Conservation (phyloP, 768 basidiomycete species). For the Suillus occidentalis region DNA sequence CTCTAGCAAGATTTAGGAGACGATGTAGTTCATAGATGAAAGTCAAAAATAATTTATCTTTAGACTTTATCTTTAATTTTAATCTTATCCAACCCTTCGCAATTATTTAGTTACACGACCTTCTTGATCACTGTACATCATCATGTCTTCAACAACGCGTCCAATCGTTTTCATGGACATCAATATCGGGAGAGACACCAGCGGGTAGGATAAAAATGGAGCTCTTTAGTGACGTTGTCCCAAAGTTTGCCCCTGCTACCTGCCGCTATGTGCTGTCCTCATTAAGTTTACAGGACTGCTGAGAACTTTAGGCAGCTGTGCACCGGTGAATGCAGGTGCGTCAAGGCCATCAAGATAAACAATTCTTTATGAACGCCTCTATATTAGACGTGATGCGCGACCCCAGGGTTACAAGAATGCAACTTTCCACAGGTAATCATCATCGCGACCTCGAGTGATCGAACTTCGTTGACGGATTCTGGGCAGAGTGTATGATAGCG, state of each 20-base stretch:
- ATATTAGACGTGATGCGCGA: slow-evolving; percentile 53
- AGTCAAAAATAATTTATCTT: too few species aligned
- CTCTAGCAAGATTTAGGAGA: too few species aligned
- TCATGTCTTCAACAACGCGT: slow-evolving; percentile 53
- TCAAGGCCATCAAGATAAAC: slow-evolving; percentile 1
- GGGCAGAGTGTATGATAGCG: slow-evolving; percentile 63
- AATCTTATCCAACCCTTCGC: not conserved
- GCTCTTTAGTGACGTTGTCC: slow-evolving; percentile 92
- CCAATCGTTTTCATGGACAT: slow-evolving; percentile 98
- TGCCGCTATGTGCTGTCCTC: not conserved
- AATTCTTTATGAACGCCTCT: slow-evolving; percentile 16
- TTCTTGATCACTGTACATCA: not conserved
- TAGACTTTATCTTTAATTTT: too few species aligned
- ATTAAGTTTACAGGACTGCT: slow-evolving; percentile 64
- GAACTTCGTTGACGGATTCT: slow-evolving; percentile 13
- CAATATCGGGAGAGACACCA: slow-evolving; percentile 93
- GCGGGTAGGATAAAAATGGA: slow-evolving; percentile 97
- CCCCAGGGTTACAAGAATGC: slow-evolving; percentile 91
- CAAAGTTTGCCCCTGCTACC: slow-evolving; percentile 61
- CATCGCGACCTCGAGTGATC: not conserved
- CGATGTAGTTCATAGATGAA: too few species aligned
- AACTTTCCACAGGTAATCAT: slow-evolving; percentile 84
- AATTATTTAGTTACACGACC: not conserved
- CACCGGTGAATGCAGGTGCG: slow-evolving; percentile 92
- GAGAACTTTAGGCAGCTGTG: slow-evolving; percentile 98